Percentiles rank a stretch among this genome's conserved stretches.
phyloP scores from a whole-genome alignment of 805 yeast genomes.

The Tanozyma kutaoensis region DNA sequence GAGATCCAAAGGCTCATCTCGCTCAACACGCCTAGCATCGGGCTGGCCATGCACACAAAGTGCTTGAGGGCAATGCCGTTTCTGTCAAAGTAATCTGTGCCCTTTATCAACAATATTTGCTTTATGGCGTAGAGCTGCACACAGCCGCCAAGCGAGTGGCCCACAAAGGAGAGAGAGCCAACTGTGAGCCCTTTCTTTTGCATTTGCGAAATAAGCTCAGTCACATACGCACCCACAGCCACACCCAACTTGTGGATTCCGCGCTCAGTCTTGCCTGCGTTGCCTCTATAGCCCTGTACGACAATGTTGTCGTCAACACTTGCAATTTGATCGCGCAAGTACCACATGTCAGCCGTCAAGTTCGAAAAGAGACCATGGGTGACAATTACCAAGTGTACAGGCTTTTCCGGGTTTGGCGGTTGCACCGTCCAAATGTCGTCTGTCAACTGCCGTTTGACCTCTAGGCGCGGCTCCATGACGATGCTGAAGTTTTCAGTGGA shows the following conservation, averaged over 20 bases:
- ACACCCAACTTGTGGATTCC: slow-evolving; percentile 25
- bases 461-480: too few species aligned
- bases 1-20: slow-evolving; percentile 25
- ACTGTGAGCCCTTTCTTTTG: slow-evolving; percentile 6
- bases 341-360: slow-evolving; percentile 31
- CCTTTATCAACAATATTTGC: slow-evolving; percentile 17
- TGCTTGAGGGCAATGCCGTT: slow-evolving; percentile 15
- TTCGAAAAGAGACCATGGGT: slow-evolving; percentile 33
- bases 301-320: slow-evolving; percentile 18
- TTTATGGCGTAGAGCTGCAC: slow-evolving; percentile 28
- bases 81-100: slow-evolving; percentile 15
- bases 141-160: slow-evolving; percentile 31
- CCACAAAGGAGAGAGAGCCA: slow-evolving; percentile 23
- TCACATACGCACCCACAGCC: slow-evolving; percentile 14
- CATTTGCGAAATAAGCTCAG: slow-evolving; percentile 12
- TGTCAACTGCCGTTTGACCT: slow-evolving; percentile 3
- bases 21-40: slow-evolving; percentile 26
- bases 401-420: slow-evolving; percentile 10
- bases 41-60: slow-evolving; percentile 27
- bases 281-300: slow-evolving; percentile 23
- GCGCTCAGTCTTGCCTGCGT: slow-evolving; percentile 28
- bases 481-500: too few species aligned
- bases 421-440: slow-evolving; percentile 19
- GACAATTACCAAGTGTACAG: slow-evolving; percentile 26
- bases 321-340: slow-evolving; percentile 18